These are phyloP conservation scores for Colletotrichum falcatum DNA, from an alignment of 2,329 filamentous ascomycete species.

Conservation along the genomic window DNA sequence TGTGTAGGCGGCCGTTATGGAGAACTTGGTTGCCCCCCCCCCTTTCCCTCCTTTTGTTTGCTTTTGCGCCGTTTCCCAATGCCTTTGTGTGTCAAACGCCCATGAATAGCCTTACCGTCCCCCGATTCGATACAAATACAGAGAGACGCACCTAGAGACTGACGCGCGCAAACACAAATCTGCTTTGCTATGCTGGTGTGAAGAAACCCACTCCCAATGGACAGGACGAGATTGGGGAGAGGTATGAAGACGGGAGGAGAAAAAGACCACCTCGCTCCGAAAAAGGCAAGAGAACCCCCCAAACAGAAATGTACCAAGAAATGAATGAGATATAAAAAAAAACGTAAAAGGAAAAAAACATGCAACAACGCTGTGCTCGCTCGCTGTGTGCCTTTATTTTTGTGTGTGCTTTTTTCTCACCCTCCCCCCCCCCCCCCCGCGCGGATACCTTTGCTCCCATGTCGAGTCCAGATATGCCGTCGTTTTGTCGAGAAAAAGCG, in stretches of 20 bases:
- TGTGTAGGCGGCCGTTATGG: not conserved
- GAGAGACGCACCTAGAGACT: not conserved
- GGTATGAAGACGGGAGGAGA: not conserved
- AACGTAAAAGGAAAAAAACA: not conserved
- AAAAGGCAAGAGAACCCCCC: too few relatives aligned
- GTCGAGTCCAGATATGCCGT: constrained; percentile 7
- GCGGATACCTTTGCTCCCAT: not conserved
- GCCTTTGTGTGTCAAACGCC: constrained; percentile 3
- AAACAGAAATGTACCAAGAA: not conserved
- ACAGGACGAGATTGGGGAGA: not conserved
- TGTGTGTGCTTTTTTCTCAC: constrained; percentile 3
- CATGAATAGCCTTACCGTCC: not conserved
- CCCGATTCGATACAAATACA: not conserved
- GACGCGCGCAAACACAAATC: not conserved
- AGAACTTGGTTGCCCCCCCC: not conserved
- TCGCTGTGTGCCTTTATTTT: constrained; percentile 34
- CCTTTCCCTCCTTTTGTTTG: not conserved
- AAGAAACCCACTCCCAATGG: not conserved
- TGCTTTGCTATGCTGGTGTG: constrained; percentile 35
- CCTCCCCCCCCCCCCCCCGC: not conserved
- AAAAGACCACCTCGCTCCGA: not conserved
- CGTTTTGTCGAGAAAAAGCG: not conserved
- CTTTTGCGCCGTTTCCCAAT: constrained; percentile 17
- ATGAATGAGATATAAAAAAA: not conserved
- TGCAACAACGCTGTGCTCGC: constrained; percentile 32